Evolutionary conservation across 2,329 filamentous ascomycete genomes (phyloP).

Genomic region (Colletotrichum abscissum): DNA sequence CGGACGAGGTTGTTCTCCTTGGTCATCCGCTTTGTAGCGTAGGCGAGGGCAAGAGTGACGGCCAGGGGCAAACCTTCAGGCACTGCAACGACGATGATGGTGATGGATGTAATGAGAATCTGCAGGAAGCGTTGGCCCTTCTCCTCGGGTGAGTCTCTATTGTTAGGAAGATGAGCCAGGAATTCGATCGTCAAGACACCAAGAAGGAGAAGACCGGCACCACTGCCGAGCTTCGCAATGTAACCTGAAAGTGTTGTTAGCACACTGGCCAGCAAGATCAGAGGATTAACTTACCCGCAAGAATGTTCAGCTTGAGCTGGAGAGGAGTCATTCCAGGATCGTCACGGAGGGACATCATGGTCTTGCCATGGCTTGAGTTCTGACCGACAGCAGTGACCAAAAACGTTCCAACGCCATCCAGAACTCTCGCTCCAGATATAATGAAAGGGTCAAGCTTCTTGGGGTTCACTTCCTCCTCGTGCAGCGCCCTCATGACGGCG

Average conservation of each 20-base stretch:
- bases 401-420: constrained; percentile 43
- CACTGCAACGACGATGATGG: constrained; percentile 69
- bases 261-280: no score
- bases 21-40: constrained; percentile 72
- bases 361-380: constrained; percentile 37
- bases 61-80: constrained; percentile 71
- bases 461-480: constrained; percentile 53
- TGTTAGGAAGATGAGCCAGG: constrained; percentile 53
- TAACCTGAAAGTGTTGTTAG: constrained; percentile 31
- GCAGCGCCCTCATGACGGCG: constrained; percentile 66
- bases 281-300: constrained; percentile 31
- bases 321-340: constrained; percentile 38
- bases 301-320: constrained; percentile 38
- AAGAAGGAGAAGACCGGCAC: constrained; percentile 37
- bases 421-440: constrained; percentile 84
- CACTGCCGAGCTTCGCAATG: constrained; percentile 39
- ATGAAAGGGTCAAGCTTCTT: constrained; percentile 82
- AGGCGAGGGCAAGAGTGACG: constrained; percentile 70
- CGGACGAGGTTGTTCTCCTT: constrained; percentile 73
- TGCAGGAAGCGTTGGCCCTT: constrained; percentile 69
- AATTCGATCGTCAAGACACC: constrained; percentile 37
- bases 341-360: constrained; percentile 39
- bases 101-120: constrained; percentile 50
- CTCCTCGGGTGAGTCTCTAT: constrained; percentile 30
- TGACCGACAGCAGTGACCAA: constrained; percentile 38